A percentile compares a stretch with the other conserved stretches of the same genome.
phyloP scores from a whole-genome alignment of 2,329 filamentous ascomycete species.

The Hypoxylon sp. region DNA sequence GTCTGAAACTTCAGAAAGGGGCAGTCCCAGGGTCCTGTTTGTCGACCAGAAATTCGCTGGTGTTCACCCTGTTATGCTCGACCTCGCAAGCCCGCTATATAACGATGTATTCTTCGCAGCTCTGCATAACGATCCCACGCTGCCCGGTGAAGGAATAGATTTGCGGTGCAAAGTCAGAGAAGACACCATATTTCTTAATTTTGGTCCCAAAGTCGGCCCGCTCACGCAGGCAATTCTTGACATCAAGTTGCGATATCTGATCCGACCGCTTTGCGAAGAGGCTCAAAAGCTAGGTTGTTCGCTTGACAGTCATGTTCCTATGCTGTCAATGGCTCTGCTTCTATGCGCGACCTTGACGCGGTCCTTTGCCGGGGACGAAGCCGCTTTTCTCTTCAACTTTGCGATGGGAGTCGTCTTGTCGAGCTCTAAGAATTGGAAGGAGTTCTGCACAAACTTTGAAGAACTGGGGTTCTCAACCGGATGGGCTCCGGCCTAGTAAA shows the following conservation, averaged over 20 bases:
- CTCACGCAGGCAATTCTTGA: conserved; percentile 31
- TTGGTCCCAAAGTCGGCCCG: not conserved
- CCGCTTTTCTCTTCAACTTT: not conserved
- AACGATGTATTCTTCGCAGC: conserved; percentile 31
- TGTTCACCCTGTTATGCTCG: conserved; percentile 32
- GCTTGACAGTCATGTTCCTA: not conserved
- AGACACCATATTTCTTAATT: not conserved
- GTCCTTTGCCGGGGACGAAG: not conserved
- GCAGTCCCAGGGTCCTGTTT: conserved; percentile 9
- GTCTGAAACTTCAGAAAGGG: not conserved
- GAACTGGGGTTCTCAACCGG: not conserved
- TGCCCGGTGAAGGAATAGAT: not conserved
- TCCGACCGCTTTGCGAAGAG: conserved; percentile 25
- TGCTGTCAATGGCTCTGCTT: not conserved
- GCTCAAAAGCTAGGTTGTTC: not conserved
- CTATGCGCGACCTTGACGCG: not conserved
- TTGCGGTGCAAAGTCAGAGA: not conserved
- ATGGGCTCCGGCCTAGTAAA: not conserved
- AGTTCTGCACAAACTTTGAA: not conserved
- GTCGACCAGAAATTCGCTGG: conserved; percentile 24
- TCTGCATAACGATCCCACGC: not conserved
- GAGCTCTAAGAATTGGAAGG: not conserved
- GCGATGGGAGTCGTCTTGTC: not conserved
- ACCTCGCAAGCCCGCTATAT: conserved; percentile 32
- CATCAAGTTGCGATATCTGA: conserved; percentile 32